Percentiles rank a stretch among this genome's conserved stretches.
Evolutionary conservation across 805 yeast genomes (phyloP).

Genomic region (Torulaspora microellipsoides): DNA sequence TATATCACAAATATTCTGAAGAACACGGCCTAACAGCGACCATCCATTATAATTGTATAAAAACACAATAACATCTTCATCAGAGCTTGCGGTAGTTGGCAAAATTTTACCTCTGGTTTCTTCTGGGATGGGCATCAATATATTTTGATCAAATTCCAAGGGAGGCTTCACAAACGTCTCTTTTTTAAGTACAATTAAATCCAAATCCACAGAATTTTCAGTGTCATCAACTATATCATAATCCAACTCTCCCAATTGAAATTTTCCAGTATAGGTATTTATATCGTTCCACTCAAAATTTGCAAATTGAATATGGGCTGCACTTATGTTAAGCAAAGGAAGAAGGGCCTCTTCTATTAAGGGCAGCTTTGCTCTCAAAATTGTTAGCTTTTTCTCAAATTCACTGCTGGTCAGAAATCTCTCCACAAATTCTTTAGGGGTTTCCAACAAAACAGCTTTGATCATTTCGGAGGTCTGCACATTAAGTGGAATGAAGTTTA

Average conservation of each 20-base stretch:
- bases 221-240: constrained; percentile 41
- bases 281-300: constrained; percentile 54
- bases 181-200: constrained; percentile 46
- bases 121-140: constrained; percentile 42
- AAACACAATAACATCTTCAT: constrained; percentile 51
- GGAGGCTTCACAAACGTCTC: constrained; percentile 53
- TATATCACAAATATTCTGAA: constrained; percentile 51
- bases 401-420: constrained; percentile 34
- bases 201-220: constrained; percentile 30
- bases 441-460: constrained; percentile 26
- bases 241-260: constrained; percentile 38
- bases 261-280: constrained; percentile 55
- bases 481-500: constrained; percentile 47
- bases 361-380: constrained; percentile 75
- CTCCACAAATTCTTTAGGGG: constrained; percentile 39
- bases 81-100: constrained; percentile 40
- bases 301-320: constrained; percentile 65
- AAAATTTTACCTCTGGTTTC: constrained; percentile 71
- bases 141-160: constrained; percentile 44
- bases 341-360: constrained; percentile 43
- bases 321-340: constrained; percentile 56
- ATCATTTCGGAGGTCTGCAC: constrained; percentile 32
- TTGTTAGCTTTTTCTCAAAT: constrained; percentile 32
- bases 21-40: constrained; percentile 73
- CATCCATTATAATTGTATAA: constrained; percentile 77